A percentile compares a stretch with the other conserved stretches of the same genome.
Conservation (phyloP, 1,139 yeast genomes). For the Wickerhamomyces sp. region DNA sequence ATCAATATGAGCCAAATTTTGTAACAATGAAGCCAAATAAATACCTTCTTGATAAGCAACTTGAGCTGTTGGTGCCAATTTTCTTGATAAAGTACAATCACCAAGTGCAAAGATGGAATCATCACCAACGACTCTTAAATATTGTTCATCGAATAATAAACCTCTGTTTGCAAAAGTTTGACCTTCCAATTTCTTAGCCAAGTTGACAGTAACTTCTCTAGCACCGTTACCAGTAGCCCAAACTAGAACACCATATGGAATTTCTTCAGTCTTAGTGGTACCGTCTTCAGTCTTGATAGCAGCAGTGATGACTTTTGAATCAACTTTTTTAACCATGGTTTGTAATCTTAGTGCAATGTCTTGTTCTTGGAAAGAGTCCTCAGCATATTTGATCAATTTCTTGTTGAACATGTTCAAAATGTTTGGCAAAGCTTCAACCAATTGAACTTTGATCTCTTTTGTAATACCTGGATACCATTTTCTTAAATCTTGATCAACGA, state of each 20-base stretch:
- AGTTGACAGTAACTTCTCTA: slow-evolving; percentile 64
- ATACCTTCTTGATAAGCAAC: slow-evolving; percentile 94
- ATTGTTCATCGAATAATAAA: slow-evolving; percentile 68
- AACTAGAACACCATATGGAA: slow-evolving; percentile 90
- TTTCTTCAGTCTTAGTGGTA: slow-evolving; percentile 33
- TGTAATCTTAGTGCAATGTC: slow-evolving; percentile 74
- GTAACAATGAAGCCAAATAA: slow-evolving; percentile 70
- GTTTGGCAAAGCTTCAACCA: slow-evolving; percentile 87
- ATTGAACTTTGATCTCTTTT: slow-evolving; percentile 73
- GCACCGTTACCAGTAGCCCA: slow-evolving; percentile 99
- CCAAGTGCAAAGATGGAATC: slow-evolving; percentile 85
- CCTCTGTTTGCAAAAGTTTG: slow-evolving; percentile 90
- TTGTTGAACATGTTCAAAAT: slow-evolving; percentile 84
- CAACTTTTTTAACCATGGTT: slow-evolving; percentile 86
- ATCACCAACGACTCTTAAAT: slow-evolving; percentile 78
- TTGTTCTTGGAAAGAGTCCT: slow-evolving; percentile 70
- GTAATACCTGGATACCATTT: slow-evolving; percentile 88
- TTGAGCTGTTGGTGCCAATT: slow-evolving; percentile 94
- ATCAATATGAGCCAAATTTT: slow-evolving; percentile 64
- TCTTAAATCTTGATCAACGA: slow-evolving; percentile 83
- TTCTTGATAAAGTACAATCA: slow-evolving; percentile 85
- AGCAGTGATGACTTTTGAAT: slow-evolving; percentile 63
- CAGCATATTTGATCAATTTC: slow-evolving; percentile 83
- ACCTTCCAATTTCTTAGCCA: slow-evolving; percentile 67
- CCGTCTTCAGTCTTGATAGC: slow-evolving; percentile 65